Conservation (phyloP, 2,329 filamentous ascomycete genomes). For the Colletotrichum simmondsii region DNA sequence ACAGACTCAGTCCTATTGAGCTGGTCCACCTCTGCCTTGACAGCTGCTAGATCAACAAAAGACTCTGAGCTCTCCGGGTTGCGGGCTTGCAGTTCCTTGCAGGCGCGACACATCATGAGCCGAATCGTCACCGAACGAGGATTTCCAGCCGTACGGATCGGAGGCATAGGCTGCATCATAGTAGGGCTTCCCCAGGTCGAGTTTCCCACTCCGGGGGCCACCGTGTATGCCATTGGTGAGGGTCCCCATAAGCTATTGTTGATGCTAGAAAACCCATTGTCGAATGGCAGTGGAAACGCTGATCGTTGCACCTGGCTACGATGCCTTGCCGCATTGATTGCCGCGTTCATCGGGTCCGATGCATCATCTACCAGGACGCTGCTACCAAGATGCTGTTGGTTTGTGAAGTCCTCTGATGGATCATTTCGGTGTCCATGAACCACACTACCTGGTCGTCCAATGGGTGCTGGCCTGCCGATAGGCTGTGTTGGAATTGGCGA, state of each 20-base stretch:
- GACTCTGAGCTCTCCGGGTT: constrained; percentile 61
- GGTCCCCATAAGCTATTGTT: constrained; percentile 55
- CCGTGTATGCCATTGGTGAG: constrained; percentile 44
- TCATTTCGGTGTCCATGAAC: constrained; percentile 63
- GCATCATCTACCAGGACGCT: constrained; percentile 86
- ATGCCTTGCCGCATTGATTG: constrained; percentile 45
- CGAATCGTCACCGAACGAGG: constrained; percentile 68
- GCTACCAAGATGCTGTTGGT: constrained; percentile 88
- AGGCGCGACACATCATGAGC: constrained; percentile 80
- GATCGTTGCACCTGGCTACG: constrained; percentile 62
- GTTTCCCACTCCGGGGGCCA: constrained; percentile 59
- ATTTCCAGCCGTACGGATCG: constrained; percentile 25
- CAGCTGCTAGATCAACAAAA: constrained; percentile 75
- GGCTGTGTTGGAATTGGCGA: constrained; percentile 70
- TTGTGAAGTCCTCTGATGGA: constrained; percentile 76
- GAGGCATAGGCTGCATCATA: constrained; percentile 27
- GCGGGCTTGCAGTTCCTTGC: constrained; percentile 67
- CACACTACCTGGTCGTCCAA: constrained; percentile 85
- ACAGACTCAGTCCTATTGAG: constrained; percentile 43
- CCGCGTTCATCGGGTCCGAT: constrained; percentile 60
- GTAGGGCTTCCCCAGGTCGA: constrained; percentile 46
- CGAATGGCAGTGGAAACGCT: constrained; percentile 55
- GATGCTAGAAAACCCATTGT: constrained; percentile 49
- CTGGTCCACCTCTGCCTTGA: constrained; percentile 67
- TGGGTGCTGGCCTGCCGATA: constrained; percentile 85